Evolutionary conservation across 331 rosid genomes (phyloP), one percentile per base, ranked within the genome.

Genomic region (Pyracantha coccinea): DNA sequence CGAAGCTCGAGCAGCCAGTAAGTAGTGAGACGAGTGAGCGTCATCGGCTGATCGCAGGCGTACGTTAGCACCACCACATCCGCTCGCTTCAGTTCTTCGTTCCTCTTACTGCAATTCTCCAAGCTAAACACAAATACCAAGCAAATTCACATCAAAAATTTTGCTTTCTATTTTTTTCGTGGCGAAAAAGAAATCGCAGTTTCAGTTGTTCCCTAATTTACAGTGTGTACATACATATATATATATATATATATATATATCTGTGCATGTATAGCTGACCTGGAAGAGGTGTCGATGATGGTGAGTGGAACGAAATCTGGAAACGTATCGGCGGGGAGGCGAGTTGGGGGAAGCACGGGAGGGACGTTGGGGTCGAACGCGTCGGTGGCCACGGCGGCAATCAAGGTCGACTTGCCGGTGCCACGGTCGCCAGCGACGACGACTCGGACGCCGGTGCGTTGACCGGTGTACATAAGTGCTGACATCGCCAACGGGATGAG

Each of bases 381-480:
- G 17, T 91, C 98, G 24, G 94, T 75, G 17, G 91, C 91, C 20
- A 82, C 83, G 1, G 96, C 78, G 4, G 93, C 76, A 29, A 93
- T 91, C 32, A 93, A 84, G 84, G 87, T 91, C 41, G 98, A 89
- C 86, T 93, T 93, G 1, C 98, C 98, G 78, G 97, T 87, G 75
- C 85, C 91, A 10, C 85, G 81, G 52, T 93, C 98, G 1, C 98
- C 98, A 78, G 84, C 86, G 74, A 93, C 88, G 47, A 86, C 91
- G 44, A 91, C 84, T 66, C 98, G 91, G 65, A 93, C 88, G 79
- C 78, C 81, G 58, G 79, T 71, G 57, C 84, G 89, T 59, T 35
- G 4, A 1, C 69, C 69, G 61, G 29, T 28, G 60, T 73, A 61
- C 5, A 4, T 44, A 9, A 54, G 55, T 5, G 8, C 60, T 29